phyloP scores from a whole-genome alignment of 225 moss, liverwort and hornwort genomes.

The Pseudoscleropodium purum region DNA sequence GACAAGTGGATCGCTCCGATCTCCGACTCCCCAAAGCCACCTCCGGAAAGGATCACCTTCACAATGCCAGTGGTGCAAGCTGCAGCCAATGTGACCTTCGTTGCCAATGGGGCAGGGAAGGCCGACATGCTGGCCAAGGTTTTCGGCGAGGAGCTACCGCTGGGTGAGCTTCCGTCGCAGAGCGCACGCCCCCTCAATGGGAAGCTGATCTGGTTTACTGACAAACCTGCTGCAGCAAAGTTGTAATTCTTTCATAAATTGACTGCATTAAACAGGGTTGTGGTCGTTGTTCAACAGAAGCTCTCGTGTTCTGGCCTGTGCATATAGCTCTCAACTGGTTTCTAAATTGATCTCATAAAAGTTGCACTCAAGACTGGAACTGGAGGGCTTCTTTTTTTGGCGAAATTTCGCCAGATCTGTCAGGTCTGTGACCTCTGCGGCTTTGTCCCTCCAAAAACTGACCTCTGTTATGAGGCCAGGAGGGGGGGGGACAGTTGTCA shows the following conservation, averaged over 20 bases:
- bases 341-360: not conserved
- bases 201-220: conserved; percentile 80
- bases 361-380: not conserved
- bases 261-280: not conserved
- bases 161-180: conserved; percentile 86
- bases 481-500: too few species aligned
- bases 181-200: conserved; percentile 71
- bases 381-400: too few species aligned
- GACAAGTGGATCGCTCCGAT: conserved; percentile 83
- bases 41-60: conserved; percentile 86
- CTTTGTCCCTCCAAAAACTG: too few species aligned
- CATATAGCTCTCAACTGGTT: not conserved
- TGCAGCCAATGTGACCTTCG: conserved; percentile 73
- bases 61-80: conserved; percentile 91
- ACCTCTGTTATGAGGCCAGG: too few species aligned
- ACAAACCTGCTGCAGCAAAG: conserved; percentile 60
- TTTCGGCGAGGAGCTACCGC: conserved; percentile 66
- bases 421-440: too few species aligned
- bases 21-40: conserved; percentile 89
- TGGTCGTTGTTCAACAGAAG: not conserved
- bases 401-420: too few species aligned
- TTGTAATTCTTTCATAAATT: conserved; percentile 1
- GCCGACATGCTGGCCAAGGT: conserved; percentile 75
- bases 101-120: conserved; percentile 75
- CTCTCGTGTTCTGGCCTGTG: not conserved